A percentile compares a stretch with the other conserved stretches of the same genome.
phyloP scores from a whole-genome alignment of 2,329 filamentous ascomycete genomes.

The Westerdykella sp. region DNA sequence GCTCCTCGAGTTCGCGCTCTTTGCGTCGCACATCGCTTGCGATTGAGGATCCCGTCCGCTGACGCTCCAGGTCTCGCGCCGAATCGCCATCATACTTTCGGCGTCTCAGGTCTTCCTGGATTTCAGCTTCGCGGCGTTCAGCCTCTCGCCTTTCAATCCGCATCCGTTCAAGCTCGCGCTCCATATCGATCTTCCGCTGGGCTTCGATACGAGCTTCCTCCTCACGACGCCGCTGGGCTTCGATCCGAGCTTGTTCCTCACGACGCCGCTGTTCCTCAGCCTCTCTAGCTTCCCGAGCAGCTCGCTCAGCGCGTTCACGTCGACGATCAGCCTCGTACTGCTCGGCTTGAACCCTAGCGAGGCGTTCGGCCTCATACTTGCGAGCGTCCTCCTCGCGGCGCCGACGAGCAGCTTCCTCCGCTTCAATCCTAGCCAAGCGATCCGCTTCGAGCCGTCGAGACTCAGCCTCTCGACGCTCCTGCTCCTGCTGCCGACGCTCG shows the following conservation, averaged over 20 bases:
- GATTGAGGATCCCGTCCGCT: constrained; percentile 25
- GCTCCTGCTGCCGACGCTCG: neutral
- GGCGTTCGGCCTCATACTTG: constrained; percentile 11
- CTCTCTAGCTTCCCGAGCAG: constrained; percentile 20
- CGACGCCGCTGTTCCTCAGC: constrained; percentile 12
- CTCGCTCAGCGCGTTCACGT: constrained; percentile 20
- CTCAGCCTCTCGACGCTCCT: constrained; percentile 24
- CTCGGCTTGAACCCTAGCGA: constrained; percentile 23
- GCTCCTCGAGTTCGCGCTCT: constrained; percentile 29
- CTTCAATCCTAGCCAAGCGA: constrained; percentile 18
- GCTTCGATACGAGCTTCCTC: constrained; percentile 14
- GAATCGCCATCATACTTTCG: constrained; percentile 8
- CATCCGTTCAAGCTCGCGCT: constrained; percentile 29
- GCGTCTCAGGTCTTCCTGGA: constrained; percentile 20
- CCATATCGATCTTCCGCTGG: constrained; percentile 13
- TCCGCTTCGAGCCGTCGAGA: constrained; percentile 23
- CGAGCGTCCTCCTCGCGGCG: constrained; percentile 8
- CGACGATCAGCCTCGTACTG: constrained; percentile 19
- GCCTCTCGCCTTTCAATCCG: constrained; percentile 19
- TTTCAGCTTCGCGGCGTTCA: constrained; percentile 25
- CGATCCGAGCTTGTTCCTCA: constrained; percentile 8
- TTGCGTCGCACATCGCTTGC: constrained; percentile 29
- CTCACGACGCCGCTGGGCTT: constrained; percentile 13
- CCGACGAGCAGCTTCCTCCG: constrained; percentile 17
- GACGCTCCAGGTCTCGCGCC: constrained; percentile 18